Conservation (phyloP, 495 filamentous ascomycete species). For the Penicillium riverlandense region DNA sequence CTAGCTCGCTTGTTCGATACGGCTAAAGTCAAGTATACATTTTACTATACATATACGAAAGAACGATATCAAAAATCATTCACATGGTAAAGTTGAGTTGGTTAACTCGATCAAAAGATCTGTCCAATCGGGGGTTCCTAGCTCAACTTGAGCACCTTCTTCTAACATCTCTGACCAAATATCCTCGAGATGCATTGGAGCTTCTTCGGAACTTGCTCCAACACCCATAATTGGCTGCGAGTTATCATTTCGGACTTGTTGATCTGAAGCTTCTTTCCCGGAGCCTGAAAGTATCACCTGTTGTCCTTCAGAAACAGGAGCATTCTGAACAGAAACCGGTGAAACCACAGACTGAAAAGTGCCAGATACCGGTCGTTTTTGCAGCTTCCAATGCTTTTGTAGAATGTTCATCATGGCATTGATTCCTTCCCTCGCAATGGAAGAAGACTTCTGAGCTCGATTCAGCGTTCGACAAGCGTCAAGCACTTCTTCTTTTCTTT, state of each 20-base stretch:
- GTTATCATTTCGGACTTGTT: neutral
- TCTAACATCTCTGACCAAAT: slow-evolving; percentile 32
- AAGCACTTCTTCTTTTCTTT: slow-evolving; percentile 32
- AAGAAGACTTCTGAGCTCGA: slow-evolving; percentile 26
- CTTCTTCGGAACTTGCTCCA: neutral
- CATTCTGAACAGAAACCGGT: neutral
- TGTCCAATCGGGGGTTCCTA: slow-evolving; percentile 24
- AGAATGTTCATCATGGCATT: slow-evolving; percentile 31
- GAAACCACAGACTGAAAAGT: neutral
- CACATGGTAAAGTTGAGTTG: slow-evolving; percentile 8
- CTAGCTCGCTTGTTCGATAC: too few relatives aligned
- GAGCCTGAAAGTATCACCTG: neutral
- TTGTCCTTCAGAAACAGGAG: neutral
- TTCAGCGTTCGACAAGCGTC: slow-evolving; percentile 39
- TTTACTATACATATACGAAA: too few relatives aligned
- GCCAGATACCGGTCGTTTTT: slow-evolving; percentile 5
- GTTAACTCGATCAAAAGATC: slow-evolving; percentile 27
- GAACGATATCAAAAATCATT: neutral
- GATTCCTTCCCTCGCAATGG: slow-evolving; percentile 23
- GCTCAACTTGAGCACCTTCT: slow-evolving; percentile 12
- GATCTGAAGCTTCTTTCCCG: neutral
- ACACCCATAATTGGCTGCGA: neutral
- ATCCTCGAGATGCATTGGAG: slow-evolving; percentile 18
- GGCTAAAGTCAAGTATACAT: too few relatives aligned
- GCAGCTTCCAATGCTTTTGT: slow-evolving; percentile 23